Evolutionary conservation across 2,329 filamentous ascomycete species (phyloP).

Genomic region (Ceratocystis harringtonii): DNA sequence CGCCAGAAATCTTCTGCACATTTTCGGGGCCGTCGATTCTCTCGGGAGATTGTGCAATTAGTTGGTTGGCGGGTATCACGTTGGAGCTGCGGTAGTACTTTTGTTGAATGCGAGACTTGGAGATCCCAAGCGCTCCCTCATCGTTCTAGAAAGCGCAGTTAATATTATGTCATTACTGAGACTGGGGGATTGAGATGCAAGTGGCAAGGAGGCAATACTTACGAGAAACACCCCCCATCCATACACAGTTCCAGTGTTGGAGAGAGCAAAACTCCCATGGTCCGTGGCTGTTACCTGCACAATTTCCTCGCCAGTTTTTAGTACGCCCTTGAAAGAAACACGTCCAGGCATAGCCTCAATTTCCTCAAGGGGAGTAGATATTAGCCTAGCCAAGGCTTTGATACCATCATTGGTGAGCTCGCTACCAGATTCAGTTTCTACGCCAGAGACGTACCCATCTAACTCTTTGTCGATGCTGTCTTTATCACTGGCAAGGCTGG

Average conservation of each 20-base stretch:
- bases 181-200: background rate
- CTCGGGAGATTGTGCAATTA: slow-evolving; percentile 22
- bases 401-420: slow-evolving; percentile 28
- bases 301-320: slow-evolving; percentile 34
- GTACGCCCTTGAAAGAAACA: slow-evolving; percentile 32
- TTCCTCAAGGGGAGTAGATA: slow-evolving; percentile 35
- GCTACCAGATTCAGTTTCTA: slow-evolving; percentile 19
- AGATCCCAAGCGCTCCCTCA: slow-evolving; percentile 39
- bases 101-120: slow-evolving; percentile 23
- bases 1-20: slow-evolving; percentile 37
- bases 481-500: background rate
- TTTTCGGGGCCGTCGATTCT: slow-evolving; percentile 37
- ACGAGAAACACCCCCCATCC: slow-evolving; percentile 53
- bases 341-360: slow-evolving; percentile 9
- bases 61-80: slow-evolving; percentile 9
- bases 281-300: slow-evolving; percentile 47
- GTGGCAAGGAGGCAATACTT: slow-evolving; percentile 3
- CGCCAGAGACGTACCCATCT: background rate
- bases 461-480: background rate
- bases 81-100: slow-evolving; percentile 1
- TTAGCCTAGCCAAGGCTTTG: slow-evolving; percentile 40
- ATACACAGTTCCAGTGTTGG: slow-evolving; percentile 45
- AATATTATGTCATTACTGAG: background rate
- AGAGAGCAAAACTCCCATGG: slow-evolving; percentile 46
- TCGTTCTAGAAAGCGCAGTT: slow-evolving; percentile 21